Evolutionary conservation across 140 eudicot species (phyloP), one percentile per base, ranked within the genome.

Genomic region (Oenanthe javanica): DNA sequence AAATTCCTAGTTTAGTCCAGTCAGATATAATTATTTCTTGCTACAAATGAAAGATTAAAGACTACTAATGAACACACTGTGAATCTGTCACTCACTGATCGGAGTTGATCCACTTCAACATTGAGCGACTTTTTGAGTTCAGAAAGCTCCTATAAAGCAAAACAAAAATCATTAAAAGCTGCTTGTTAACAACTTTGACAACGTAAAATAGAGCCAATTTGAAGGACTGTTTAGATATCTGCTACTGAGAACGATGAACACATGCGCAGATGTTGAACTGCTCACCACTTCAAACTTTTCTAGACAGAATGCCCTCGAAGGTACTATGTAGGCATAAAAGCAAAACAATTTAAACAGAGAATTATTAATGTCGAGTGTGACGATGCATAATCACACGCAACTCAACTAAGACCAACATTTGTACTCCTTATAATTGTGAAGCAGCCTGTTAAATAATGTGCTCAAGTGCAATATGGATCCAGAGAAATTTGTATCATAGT

Each of bases 31-130:
- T 42, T 47, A 75, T 52, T 79, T 13, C 36, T 7, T 67, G 42
- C 72, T 45, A 71, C 70, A 40, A 72, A 42, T 18, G 70, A 11
- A 71, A 55, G 25, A 76, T 63, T 16, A 76, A 80, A 14, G 63
- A 23, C 12, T 5, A 42, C 42, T 42, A 6, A 55, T 50, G 27
- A 55, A 63, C 78, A 54, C 40, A 83, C 47, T 81, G 43, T 76
- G 50, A 43, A 51, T 73, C 40, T 79, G 55, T 77, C 31, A 79
- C 94, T 89, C 84, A 94, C 98, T 2, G 94, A 86, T 89, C 96
- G 89, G 76, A 94, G 97, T 80, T 94, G 96, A 46, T 92, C 95
- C 73, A 92, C 97, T 89, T 94, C 98, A 77, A 90, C 93, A 83
- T 90, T 86, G n/a, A 94, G 93, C 46, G 98, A 90, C 81, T 89